Percentiles rank a stretch among this genome's conserved stretches.
phyloP scores from a whole-genome alignment of 1,284 basidiomycete genomes.

The Gomphus bonarii region DNA sequence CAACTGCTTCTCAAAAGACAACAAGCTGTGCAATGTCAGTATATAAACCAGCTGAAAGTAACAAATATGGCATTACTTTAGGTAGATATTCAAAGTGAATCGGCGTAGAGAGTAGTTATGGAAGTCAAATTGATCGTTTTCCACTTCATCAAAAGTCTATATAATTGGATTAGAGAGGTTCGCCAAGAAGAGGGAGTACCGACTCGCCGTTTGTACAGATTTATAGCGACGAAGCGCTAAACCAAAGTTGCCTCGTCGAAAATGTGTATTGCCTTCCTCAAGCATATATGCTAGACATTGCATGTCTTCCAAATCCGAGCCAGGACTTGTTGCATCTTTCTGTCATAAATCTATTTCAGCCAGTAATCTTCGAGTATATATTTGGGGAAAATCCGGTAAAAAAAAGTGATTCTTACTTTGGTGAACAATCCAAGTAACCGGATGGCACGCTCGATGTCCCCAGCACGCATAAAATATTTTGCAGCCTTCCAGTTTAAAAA shows the following conservation, averaged over 20 bases:
- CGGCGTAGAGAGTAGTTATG: slow-evolving; percentile 92
- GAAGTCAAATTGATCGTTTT: slow-evolving; percentile 98
- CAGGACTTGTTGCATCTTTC: slow-evolving; percentile 77
- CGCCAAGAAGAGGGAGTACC: neutral
- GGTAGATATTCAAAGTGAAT: slow-evolving; percentile 79
- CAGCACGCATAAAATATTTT: slow-evolving; percentile 84
- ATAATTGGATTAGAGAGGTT: neutral
- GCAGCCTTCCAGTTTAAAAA: slow-evolving; percentile 93
- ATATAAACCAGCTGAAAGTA: neutral
- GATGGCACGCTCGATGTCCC: slow-evolving; percentile 66
- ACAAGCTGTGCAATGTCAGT: slow-evolving; percentile 38
- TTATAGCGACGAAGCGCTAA: slow-evolving; percentile 85
- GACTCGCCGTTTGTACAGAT: slow-evolving; percentile 58
- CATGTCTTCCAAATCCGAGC: slow-evolving; percentile 89
- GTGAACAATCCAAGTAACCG: slow-evolving; percentile 78
- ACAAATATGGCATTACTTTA: slow-evolving; percentile 43
- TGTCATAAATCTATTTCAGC: slow-evolving; percentile 21
- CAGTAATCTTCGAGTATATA: neutral
- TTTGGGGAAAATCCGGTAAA: neutral
- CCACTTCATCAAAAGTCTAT: slow-evolving; percentile 78
- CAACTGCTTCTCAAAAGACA: slow-evolving; percentile 77
- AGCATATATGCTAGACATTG: slow-evolving; percentile 85
- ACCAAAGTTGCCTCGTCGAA: slow-evolving; percentile 56
- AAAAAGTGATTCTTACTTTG: slow-evolving; percentile 42
- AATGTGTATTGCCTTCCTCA: slow-evolving; percentile 74